phyloP scores from a whole-genome alignment of 768 basidiomycete species.

The Leccinum sublutescens region DNA sequence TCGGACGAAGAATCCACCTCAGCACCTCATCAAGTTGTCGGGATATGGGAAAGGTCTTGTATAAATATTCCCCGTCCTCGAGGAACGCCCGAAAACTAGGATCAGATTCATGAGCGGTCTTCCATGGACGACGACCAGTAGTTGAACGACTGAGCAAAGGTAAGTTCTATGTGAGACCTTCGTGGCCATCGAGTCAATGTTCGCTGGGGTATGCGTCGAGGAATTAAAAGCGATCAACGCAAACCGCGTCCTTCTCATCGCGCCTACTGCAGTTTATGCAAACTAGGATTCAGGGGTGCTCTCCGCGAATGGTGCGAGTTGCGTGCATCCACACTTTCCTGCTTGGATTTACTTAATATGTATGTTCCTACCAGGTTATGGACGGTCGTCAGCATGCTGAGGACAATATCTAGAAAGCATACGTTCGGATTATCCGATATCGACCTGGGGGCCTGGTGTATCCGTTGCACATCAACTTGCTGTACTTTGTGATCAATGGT shows the following conservation, averaged over 20 bases:
- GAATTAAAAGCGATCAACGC: too few relatives aligned
- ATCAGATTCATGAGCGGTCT: conserved; percentile 8
- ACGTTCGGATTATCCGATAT: conserved; percentile 41
- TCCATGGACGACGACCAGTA: conserved; percentile 42
- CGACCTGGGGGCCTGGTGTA: too few relatives aligned
- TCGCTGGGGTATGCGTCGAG: too few relatives aligned
- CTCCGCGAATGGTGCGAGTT: conserved; percentile 46
- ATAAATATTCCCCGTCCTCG: conserved; percentile 17
- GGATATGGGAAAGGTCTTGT: conserved; percentile 15
- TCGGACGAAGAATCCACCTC: conserved; percentile 17
- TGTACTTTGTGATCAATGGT: too few relatives aligned
- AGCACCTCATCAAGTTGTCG: conserved; percentile 10
- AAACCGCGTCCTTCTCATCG: too few relatives aligned
- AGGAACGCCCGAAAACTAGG: conserved; percentile 13
- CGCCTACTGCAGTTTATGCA: conserved; percentile 52
- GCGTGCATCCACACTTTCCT: conserved; percentile 40
- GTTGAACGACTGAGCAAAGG: too few relatives aligned
- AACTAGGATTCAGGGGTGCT: conserved; percentile 59
- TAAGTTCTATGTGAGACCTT: too few relatives aligned
- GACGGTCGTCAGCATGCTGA: conserved; percentile 4
- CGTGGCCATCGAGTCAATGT: too few relatives aligned
- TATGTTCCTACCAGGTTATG: conserved; percentile 9
- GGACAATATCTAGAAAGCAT: conserved; percentile 38
- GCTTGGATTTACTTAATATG: conserved; percentile 47
- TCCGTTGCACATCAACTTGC: too few relatives aligned